These are phyloP conservation scores for Globisporangium acanthophoron DNA, from an alignment of 352 stramenopile genomes.

Conservation along the genomic window DNA sequence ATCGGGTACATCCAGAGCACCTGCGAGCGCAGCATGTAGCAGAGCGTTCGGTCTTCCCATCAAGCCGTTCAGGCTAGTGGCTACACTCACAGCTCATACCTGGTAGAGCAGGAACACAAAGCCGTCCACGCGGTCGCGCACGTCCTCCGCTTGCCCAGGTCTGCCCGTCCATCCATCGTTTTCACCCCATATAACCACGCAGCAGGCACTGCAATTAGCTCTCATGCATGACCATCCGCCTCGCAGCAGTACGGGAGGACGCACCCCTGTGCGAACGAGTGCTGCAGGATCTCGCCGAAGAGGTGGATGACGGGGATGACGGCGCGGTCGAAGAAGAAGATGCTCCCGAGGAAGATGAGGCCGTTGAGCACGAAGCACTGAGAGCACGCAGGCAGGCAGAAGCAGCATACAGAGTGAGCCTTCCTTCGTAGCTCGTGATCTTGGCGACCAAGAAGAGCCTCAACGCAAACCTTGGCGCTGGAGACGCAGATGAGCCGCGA, in stretches of 20 bases:
- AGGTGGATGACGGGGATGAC: constrained; percentile 87
- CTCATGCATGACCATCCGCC: neutral
- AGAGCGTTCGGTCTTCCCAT: neutral
- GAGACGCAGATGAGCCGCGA: constrained; percentile 81
- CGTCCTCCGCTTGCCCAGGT: constrained; percentile 52
- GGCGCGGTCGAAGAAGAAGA: constrained; percentile 84
- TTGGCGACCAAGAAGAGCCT: too few relatives aligned
- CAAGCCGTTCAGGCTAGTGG: neutral
- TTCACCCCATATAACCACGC: neutral
- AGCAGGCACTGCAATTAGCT: neutral
- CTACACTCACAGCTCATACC: constrained; percentile 14
- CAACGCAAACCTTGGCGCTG: constrained; percentile 56
- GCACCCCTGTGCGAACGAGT: constrained; percentile 58
- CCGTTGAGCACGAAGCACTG: constrained; percentile 85
- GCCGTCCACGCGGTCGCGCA: constrained; percentile 70
- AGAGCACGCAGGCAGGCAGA: neutral
- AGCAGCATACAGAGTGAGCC: neutral
- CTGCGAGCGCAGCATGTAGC: constrained; percentile 12
- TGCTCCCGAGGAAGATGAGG: constrained; percentile 85
- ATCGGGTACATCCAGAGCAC: constrained; percentile 89
- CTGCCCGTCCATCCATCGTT: constrained; percentile 14
- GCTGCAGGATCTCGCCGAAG: constrained; percentile 79
- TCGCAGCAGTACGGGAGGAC: neutral
- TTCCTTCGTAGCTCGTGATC: neutral
- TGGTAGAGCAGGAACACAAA: constrained; percentile 88